These are phyloP conservation scores for Rhodotorula babjevae DNA, from an alignment of 768 basidiomycete genomes.

Conservation along the genomic window DNA sequence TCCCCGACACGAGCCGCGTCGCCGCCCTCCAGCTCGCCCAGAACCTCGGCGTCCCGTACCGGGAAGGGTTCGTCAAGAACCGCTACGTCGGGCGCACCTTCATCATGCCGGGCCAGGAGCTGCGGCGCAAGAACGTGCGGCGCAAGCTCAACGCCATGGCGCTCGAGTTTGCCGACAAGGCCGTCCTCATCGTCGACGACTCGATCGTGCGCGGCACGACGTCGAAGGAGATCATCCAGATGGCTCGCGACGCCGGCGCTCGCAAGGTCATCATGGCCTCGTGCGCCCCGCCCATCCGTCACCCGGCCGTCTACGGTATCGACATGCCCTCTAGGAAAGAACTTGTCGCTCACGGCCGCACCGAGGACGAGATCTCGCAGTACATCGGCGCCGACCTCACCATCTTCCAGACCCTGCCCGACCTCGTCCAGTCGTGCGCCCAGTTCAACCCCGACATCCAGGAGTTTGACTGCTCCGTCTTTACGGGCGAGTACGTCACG, in stretches of 20 bases:
- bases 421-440: slow-evolving; percentile 78
- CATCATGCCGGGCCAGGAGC: slow-evolving; percentile 98
- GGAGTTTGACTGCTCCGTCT: slow-evolving; percentile 92
- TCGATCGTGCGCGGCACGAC: slow-evolving; percentile 98
- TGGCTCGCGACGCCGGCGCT: slow-evolving; percentile 98
- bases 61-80: slow-evolving; percentile 98
- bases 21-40: slow-evolving; percentile 94
- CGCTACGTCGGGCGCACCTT: slow-evolving; percentile 97
- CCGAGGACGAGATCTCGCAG: slow-evolving; percentile 64
- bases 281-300: slow-evolving; percentile 91
- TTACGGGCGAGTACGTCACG: slow-evolving; percentile 93
- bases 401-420: slow-evolving; percentile 87
- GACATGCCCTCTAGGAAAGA: slow-evolving; percentile 97
- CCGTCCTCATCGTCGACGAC: slow-evolving; percentile 93
- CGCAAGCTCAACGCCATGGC: slow-evolving; percentile 98
- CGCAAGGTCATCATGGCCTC: slow-evolving; percentile 93
- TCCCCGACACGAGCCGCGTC: slow-evolving; percentile 93
- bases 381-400: slow-evolving; percentile 91
- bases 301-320: slow-evolving; percentile 96
- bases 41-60: slow-evolving; percentile 78
- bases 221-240: slow-evolving; percentile 96
- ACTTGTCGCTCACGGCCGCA: slow-evolving; percentile 78
- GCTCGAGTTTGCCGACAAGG: slow-evolving; percentile 84
- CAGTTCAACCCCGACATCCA: slow-evolving; percentile 67
- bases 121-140: slow-evolving; percentile 89